phyloP scores from a whole-genome alignment of 352 stramenopile genomes.

The Aphanomyces stellatus region DNA sequence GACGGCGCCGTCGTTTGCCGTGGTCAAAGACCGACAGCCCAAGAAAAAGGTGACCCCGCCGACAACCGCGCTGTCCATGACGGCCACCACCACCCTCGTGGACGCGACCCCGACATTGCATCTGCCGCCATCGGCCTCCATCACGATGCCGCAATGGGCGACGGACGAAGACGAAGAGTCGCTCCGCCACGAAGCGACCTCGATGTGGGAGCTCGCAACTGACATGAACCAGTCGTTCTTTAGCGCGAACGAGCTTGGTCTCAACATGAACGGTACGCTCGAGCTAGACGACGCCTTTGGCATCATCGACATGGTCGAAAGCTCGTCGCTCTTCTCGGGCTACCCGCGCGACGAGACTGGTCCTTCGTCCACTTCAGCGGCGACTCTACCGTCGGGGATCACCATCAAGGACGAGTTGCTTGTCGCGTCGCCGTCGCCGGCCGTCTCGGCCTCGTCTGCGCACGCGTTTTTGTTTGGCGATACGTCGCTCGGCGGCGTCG shows the following conservation, averaged over 20 bases:
- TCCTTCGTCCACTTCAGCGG: not conserved
- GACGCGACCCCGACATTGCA: not conserved
- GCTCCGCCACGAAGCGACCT: constrained; percentile 2
- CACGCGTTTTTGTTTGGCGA: constrained; percentile 1
- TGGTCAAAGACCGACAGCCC: not conserved
- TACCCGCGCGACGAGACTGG: not conserved
- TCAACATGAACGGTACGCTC: constrained; percentile 17
- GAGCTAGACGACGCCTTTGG: constrained; percentile 20
- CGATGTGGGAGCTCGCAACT: constrained; percentile 10
- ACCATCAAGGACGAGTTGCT: not conserved
- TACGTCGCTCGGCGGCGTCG: not conserved
- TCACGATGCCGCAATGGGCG: constrained; percentile 2
- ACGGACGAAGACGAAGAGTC: constrained; percentile 17
- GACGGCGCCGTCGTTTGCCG: not conserved
- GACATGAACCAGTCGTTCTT: constrained; percentile 21
- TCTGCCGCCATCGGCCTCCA: not conserved
- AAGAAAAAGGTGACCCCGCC: not conserved
- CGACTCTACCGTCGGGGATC: not conserved
- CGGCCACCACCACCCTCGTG: too few species aligned
- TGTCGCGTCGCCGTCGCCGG: not conserved
- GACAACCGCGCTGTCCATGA: not conserved
- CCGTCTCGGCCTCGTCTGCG: not conserved
- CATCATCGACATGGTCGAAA: constrained; percentile 21
- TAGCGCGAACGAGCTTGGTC: constrained; percentile 3
- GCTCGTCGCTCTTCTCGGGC: constrained; percentile 19